phyloP scores from a whole-genome alignment of 768 basidiomycete genomes.

The Chlorophyllum brunneum region DNA sequence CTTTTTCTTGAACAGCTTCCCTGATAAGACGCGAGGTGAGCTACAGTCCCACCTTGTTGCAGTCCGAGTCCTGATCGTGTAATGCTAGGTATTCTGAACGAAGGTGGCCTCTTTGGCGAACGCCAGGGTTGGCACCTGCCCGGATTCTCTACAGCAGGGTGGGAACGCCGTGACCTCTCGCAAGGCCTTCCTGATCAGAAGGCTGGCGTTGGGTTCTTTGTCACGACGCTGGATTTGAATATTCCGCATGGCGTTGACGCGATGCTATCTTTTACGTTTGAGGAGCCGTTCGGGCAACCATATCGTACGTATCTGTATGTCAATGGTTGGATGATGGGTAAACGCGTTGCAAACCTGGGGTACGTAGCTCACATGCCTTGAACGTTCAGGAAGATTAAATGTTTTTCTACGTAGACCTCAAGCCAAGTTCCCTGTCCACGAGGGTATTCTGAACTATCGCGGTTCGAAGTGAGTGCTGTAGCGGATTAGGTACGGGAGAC shows the following conservation, averaged over 20 bases:
- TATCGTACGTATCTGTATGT: conserved; percentile 75
- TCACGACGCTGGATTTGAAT: conserved; percentile 64
- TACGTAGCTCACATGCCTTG: conserved; percentile 32
- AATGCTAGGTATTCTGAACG: conserved; percentile 53
- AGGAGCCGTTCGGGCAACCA: conserved; percentile 52
- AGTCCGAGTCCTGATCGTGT: not conserved
- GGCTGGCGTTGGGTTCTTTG: conserved; percentile 81
- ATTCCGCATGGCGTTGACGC: conserved; percentile 61
- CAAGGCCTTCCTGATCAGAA: conserved; percentile 50
- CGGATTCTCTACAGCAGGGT: conserved; percentile 58
- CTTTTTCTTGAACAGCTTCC: conserved; percentile 44
- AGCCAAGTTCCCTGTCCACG: conserved; percentile 75
- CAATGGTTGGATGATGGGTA: conserved; percentile 91
- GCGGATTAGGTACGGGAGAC: not conserved
- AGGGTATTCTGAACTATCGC: conserved; percentile 71
- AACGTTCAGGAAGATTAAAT: conserved; percentile 38
- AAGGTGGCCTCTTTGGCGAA: conserved; percentile 71
- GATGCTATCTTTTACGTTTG: conserved; percentile 69
- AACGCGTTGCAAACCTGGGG: conserved; percentile 73
- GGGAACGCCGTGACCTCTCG: conserved; percentile 53
- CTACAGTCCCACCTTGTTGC: not conserved
- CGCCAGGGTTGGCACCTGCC: conserved; percentile 76
- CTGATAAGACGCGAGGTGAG: conserved; percentile 57
- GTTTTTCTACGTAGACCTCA: conserved; percentile 88
- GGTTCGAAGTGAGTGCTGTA: conserved; percentile 57